Percentiles rank a stretch among this genome's conserved stretches.
These are phyloP conservation scores for Ganoderma resinaceum DNA, from an alignment of 1,284 basidiomycete genomes.

Conservation along the genomic window DNA sequence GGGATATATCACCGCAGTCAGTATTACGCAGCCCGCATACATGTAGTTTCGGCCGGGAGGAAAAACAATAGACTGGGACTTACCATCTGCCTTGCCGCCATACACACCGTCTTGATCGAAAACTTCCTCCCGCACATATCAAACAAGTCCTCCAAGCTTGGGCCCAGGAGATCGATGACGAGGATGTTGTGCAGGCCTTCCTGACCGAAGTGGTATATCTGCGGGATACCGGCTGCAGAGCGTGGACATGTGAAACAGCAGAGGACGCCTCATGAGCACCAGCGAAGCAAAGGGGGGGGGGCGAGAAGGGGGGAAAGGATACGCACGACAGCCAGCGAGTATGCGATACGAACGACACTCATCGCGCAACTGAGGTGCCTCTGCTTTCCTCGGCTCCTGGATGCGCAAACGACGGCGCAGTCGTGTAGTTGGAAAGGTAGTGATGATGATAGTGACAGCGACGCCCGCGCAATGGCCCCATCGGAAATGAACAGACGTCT, in stretches of 20 bases:
- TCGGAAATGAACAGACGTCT: conserved; percentile 7
- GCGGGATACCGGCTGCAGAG: conserved; percentile 82
- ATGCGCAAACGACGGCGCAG: conserved; percentile 14
- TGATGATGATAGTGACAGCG: conserved; percentile 4
- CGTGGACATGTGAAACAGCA: not conserved
- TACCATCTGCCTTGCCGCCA: conserved; percentile 97
- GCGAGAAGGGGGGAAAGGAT: conserved; percentile 9
- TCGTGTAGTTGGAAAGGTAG: not conserved
- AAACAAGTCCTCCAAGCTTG: conserved; percentile 93
- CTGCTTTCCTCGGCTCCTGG: conserved; percentile 94
- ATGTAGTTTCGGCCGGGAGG: too few relatives aligned
- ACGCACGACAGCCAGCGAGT: conserved; percentile 89
- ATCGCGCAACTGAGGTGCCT: conserved; percentile 95
- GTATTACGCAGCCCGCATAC: conserved; percentile 10
- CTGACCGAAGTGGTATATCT: conserved; percentile 98
- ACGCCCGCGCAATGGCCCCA: conserved; percentile 7
- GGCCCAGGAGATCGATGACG: conserved; percentile 94
- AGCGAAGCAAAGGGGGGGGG: not conserved
- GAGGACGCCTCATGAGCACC: not conserved
- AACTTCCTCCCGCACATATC: conserved; percentile 97
- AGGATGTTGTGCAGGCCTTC: conserved; percentile 98
- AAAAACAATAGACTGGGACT: conserved; percentile 34
- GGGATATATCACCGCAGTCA: not conserved
- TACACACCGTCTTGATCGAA: conserved; percentile 94
- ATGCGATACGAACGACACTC: conserved; percentile 98